phyloP scores from a whole-genome alignment of 2,329 filamentous ascomycete species.

The Curvularia sp. region DNA sequence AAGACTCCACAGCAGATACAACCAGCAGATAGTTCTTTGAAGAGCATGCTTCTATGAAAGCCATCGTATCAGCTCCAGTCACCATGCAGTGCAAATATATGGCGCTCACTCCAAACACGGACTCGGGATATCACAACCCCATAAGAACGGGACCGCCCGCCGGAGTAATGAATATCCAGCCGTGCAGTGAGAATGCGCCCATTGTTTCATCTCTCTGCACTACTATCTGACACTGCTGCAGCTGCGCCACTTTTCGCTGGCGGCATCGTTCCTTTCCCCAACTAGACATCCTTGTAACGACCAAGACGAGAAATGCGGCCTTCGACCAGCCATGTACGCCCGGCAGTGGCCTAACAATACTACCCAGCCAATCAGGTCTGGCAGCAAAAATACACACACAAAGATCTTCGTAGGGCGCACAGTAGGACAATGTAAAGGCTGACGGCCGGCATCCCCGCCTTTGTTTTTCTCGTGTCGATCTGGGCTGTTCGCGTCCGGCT shows the following conservation, averaged over 20 bases:
- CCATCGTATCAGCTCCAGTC: background rate
- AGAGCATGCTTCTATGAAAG: background rate
- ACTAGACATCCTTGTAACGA: constrained; percentile 4
- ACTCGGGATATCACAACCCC: background rate
- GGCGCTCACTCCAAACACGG: background rate
- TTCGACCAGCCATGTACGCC: constrained; percentile 8
- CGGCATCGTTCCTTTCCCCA: constrained; percentile 6
- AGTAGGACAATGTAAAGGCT: background rate
- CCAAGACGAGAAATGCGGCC: constrained; percentile 12
- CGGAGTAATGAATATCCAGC: constrained; percentile 1
- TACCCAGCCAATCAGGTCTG: constrained; percentile 6
- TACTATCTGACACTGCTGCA: constrained; percentile 6
- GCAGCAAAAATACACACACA: background rate
- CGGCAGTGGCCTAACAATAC: constrained; percentile 1
- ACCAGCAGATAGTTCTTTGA: background rate
- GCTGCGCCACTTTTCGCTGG: background rate
- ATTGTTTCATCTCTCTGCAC: constrained; percentile 3
- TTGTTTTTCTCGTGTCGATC: background rate
- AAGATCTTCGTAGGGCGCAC: constrained; percentile 6
- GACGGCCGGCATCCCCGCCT: background rate
- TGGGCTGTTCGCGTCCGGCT: background rate
- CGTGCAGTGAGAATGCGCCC: constrained; percentile 3
- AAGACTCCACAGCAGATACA: background rate
- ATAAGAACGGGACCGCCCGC: background rate
- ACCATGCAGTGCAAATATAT: background rate